Conservation (phyloP, 768 basidiomycete species). For the Naganishia onofrii region DNA sequence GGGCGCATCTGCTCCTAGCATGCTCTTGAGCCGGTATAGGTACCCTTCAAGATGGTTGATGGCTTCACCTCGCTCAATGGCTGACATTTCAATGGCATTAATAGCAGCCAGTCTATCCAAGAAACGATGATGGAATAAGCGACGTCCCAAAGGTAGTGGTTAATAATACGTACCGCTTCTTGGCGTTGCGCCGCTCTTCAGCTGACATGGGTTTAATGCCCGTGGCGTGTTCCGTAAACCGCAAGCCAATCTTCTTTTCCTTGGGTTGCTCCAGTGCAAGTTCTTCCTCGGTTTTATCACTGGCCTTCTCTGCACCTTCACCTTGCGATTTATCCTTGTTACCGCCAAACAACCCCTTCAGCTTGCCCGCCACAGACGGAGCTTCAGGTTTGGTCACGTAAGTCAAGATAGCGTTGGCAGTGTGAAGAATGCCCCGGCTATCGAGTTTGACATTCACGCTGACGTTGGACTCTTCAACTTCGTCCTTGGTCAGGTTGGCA, state of each 20-base stretch:
- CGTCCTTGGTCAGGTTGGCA: slow-evolving; percentile 76
- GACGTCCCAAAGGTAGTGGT: neutral
- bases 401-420: slow-evolving; percentile 72
- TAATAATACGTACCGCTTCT: slow-evolving; percentile 60
- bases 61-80: slow-evolving; percentile 79
- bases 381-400: slow-evolving; percentile 65
- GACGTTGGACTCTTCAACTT: slow-evolving; percentile 75
- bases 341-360: slow-evolving; percentile 82
- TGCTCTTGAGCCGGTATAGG: slow-evolving; percentile 82
- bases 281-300: slow-evolving; percentile 38
- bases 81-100: slow-evolving; percentile 72
- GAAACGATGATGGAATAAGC: neutral
- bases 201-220: slow-evolving; percentile 72
- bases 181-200: slow-evolving; percentile 69
- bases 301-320: slow-evolving; percentile 33
- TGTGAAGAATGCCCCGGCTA: slow-evolving; percentile 79
- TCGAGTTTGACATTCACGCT: slow-evolving; percentile 79
- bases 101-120: slow-evolving; percentile 68
- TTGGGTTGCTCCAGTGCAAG: slow-evolving; percentile 52
- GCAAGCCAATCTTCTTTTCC: slow-evolving; percentile 65
- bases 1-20: slow-evolving; percentile 65
- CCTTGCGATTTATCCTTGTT: slow-evolving; percentile 42
- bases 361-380: slow-evolving; percentile 60
- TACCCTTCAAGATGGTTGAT: slow-evolving; percentile 87
- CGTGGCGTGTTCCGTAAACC: slow-evolving; percentile 63